Evolutionary conservation across 2,329 filamentous ascomycete species (phyloP).

Genomic region (Metarhizium brunneum): DNA sequence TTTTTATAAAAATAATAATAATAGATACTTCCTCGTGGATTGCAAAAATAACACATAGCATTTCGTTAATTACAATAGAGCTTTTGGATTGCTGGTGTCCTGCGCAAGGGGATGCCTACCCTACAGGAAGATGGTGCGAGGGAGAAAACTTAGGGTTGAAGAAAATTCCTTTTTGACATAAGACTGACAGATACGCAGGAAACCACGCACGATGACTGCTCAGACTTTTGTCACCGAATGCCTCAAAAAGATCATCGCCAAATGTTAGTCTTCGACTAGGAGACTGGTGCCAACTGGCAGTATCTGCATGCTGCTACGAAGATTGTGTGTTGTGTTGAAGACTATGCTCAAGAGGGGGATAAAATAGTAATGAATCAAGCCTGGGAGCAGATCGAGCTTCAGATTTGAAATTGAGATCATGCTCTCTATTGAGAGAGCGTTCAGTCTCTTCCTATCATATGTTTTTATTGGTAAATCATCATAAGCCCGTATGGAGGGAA

Average conservation of each 20-base stretch:
- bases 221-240: no score
- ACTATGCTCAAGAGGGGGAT: background rate
- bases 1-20: no score
- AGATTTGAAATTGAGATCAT: constrained; percentile 57
- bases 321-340: constrained; percentile 5
- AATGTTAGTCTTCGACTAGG: background rate
- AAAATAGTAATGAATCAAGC: constrained; percentile 1
- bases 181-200: background rate
- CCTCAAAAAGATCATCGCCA: background rate
- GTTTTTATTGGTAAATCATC: constrained; percentile 47
- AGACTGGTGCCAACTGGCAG: background rate
- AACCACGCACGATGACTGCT: background rate
- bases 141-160: no score
- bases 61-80: no score
- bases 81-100: no score
- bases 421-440: constrained; percentile 40
- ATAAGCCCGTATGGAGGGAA: constrained; percentile 38
- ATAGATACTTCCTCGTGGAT: no score
- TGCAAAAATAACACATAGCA: no score
- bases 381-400: constrained; percentile 34
- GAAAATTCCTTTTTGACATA: background rate
- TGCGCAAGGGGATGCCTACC: no score
- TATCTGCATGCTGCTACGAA: background rate
- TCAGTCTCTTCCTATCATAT: constrained; percentile 64
- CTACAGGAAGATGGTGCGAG: no score